These are phyloP conservation scores for Zanthoxylum bungeanum DNA, from an alignment of 345 rosid genomes.

Conservation along the genomic window DNA sequence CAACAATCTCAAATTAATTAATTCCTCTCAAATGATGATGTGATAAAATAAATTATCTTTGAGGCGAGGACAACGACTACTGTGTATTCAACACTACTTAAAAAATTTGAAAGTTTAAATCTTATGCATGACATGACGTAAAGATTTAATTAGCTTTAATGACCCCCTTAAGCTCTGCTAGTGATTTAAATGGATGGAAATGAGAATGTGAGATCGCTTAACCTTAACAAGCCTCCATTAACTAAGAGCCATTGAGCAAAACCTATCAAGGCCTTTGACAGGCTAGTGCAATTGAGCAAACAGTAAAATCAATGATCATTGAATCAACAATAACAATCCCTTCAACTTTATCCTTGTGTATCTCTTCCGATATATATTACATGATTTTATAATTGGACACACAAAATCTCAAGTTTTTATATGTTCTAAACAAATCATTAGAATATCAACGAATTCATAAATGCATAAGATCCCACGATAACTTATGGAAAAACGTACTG, in stretches of 20 bases:
- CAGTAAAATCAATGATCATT: not conserved
- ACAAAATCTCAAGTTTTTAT: not conserved
- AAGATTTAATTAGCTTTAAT: not conserved
- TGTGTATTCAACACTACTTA: not conserved
- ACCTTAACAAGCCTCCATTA: not conserved
- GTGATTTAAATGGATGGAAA: not conserved
- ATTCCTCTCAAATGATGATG: not conserved
- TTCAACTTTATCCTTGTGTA: not conserved
- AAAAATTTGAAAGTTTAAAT: not conserved
- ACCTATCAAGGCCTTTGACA: not conserved
- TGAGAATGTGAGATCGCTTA: too few relatives aligned
- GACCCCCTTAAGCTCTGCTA: not conserved
- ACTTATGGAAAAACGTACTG: conserved; percentile 45
- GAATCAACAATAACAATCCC: not conserved
- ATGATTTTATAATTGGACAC: not conserved
- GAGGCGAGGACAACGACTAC: not conserved
- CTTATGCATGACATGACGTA: not conserved
- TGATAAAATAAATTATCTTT: not conserved
- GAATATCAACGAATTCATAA: not conserved
- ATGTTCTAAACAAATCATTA: not conserved
- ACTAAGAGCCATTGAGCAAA: not conserved
- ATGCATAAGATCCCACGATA: not conserved
- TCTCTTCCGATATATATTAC: not conserved
- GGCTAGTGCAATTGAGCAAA: not conserved
- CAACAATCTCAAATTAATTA: not conserved